phyloP scores from a whole-genome alignment of 306 rosid species.

The Corylus avellana region DNA sequence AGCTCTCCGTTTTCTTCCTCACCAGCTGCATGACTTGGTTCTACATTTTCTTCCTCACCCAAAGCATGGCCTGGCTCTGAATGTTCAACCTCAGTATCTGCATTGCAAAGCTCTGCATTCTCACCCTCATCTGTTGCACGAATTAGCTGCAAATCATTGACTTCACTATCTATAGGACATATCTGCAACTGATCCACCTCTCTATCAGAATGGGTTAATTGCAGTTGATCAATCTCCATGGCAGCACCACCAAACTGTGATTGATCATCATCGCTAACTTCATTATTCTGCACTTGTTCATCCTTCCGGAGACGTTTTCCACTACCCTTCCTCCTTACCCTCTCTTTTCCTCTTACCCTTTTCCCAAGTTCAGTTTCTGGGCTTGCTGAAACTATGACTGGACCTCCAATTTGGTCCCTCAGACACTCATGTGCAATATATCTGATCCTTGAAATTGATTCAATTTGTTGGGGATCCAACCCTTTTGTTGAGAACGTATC shows the following conservation, averaged over 20 bases:
- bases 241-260: conserved; percentile 67
- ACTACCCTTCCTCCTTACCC: conserved; percentile 79
- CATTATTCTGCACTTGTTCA: conserved; percentile 51
- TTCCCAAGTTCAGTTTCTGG: conserved; percentile 76
- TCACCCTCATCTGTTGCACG: conserved; percentile 50
- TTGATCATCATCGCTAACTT: conserved; percentile 77
- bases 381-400: conserved; percentile 47
- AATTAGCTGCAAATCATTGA: conserved; percentile 50
- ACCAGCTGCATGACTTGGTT: conserved; percentile 37
- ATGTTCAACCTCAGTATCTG: conserved; percentile 52
- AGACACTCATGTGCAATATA: conserved; percentile 85
- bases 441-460: conserved; percentile 78
- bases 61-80: conserved; percentile 49
- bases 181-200: conserved; percentile 57
- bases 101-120: conserved; percentile 56
- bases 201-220: conserved; percentile 49
- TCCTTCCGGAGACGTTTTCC: conserved; percentile 87
- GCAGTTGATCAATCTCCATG: conserved; percentile 56
- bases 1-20: conserved; percentile 49
- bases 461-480: conserved; percentile 79
- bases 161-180: conserved; percentile 50
- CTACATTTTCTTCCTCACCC: conserved; percentile 42
- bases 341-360: conserved; percentile 88
- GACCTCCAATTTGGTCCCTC: conserved; percentile 94
- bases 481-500: conserved; percentile 88